Conservation (phyloP, 2,329 filamentous ascomycete species). For the Achaetomium macrosporum region DNA sequence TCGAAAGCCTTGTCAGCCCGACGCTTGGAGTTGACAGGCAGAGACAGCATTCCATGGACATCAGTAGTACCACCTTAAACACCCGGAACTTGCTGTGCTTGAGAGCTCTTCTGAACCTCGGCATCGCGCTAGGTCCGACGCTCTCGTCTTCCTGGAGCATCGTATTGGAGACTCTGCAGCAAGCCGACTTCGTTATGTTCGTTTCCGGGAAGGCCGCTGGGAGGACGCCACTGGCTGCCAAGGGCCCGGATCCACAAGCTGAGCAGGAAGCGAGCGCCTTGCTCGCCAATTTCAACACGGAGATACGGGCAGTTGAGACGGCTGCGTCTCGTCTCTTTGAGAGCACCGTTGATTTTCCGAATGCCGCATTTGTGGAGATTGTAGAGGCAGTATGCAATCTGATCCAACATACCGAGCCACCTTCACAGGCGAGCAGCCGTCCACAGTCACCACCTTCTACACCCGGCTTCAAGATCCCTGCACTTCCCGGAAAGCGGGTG, state of each 20-base stretch:
- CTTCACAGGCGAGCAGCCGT: constrained; percentile 29
- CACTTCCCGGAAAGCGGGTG: constrained; percentile 38
- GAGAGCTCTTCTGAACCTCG: constrained; percentile 85
- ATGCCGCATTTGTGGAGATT: constrained; percentile 71
- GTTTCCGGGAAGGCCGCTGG: constrained; percentile 52
- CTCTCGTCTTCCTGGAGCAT: constrained; percentile 83
- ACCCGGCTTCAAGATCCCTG: constrained; percentile 32
- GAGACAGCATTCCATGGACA: constrained; percentile 54
- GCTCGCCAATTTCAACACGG: constrained; percentile 65
- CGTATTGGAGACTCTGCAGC: constrained; percentile 83
- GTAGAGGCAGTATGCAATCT: constrained; percentile 69
- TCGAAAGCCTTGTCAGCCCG: constrained; percentile 62
- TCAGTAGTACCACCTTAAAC: constrained; percentile 55
- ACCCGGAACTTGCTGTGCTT: constrained; percentile 87
- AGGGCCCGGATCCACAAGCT: constrained; percentile 41
- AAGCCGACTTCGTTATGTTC: constrained; percentile 82
- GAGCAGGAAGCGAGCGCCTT: constrained; percentile 47
- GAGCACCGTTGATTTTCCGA: constrained; percentile 86
- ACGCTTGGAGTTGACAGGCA: constrained; percentile 53
- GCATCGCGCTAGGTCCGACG: constrained; percentile 88
- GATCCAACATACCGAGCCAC: constrained; percentile 40
- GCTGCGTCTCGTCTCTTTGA: constrained; percentile 83
- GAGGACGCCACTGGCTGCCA: constrained; percentile 43
- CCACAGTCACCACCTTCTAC: constrained; percentile 34
- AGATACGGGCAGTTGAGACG: constrained; percentile 82